Percentiles rank a stretch among this genome's conserved stretches.
These are phyloP conservation scores for Gnaphalium uliginosum DNA, from an alignment of 129 eudicot genomes.

Conservation along the genomic window DNA sequence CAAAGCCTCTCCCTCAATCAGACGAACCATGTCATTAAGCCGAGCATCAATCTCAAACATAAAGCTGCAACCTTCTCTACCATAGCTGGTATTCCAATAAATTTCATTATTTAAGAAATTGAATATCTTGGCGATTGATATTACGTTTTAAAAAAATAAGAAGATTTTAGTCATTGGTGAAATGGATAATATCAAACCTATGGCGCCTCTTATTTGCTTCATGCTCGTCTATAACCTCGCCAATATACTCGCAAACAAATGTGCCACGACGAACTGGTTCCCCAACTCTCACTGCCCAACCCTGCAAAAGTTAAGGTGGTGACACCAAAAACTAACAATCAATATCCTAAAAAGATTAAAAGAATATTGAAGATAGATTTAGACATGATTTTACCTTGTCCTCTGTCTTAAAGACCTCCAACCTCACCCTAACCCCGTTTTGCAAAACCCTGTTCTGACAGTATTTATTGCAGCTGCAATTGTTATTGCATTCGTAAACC, in stretches of 20 bases:
- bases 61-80: slow-evolving; percentile 57
- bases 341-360: not conserved
- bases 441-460: slow-evolving; percentile 95
- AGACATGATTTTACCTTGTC: slow-evolving; percentile 53
- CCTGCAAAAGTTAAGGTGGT: slow-evolving; percentile 49
- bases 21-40: slow-evolving; percentile 67
- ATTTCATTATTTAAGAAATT: not conserved
- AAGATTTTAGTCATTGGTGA: not conserved
- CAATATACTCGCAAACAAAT: slow-evolving; percentile 86
- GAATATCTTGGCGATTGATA: not conserved
- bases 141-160: not conserved
- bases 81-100: slow-evolving; percentile 46
- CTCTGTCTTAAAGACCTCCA: slow-evolving; percentile 87
- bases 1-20: slow-evolving; percentile 69
- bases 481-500: slow-evolving; percentile 87
- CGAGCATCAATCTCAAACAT: slow-evolving; percentile 71
- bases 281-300: slow-evolving; percentile 97
- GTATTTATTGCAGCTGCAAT: slow-evolving; percentile 66
- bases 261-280: slow-evolving; percentile 75
- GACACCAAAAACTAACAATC: not conserved
- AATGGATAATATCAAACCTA: slow-evolving; percentile 49
- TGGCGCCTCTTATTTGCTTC: slow-evolving; percentile 83
- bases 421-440: slow-evolving; percentile 72
- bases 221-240: slow-evolving; percentile 81
- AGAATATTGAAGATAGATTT: not conserved